A percentile compares a stretch with the other conserved stretches of the same genome.
phyloP scores from a whole-genome alignment of 2,329 filamentous ascomycete genomes.

The Ophiostoma australiae region DNA sequence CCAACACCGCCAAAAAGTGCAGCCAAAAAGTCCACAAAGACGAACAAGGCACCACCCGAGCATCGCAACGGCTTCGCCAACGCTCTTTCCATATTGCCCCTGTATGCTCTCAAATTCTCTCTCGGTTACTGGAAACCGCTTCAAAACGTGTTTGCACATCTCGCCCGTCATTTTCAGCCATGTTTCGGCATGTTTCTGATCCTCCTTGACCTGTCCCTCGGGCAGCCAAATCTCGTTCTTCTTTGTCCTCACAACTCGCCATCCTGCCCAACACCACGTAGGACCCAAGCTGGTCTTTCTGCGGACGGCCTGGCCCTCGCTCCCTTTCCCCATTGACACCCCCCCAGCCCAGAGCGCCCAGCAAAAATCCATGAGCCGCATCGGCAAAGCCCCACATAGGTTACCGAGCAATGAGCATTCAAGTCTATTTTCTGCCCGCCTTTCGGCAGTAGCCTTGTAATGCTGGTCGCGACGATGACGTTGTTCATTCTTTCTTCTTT shows the following conservation, averaged over 20 bases:
- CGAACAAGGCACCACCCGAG: not conserved
- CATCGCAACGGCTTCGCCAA: not conserved
- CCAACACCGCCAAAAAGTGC: not conserved
- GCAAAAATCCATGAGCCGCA: slow-evolving; percentile 25
- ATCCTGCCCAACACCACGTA: slow-evolving; percentile 2
- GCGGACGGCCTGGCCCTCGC: slow-evolving; percentile 15
- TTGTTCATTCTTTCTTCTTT: slow-evolving; percentile 7
- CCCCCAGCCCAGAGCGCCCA: slow-evolving; percentile 4
- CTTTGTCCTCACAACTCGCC: not conserved
- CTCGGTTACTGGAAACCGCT: not conserved
- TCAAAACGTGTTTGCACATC: not conserved
- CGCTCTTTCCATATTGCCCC: not conserved
- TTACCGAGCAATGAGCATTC: slow-evolving; percentile 16
- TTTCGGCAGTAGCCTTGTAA: slow-evolving; percentile 19
- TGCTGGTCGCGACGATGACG: slow-evolving; percentile 16
- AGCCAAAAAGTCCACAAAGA: not conserved
- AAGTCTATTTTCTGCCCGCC: slow-evolving; percentile 19
- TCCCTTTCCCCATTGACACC: slow-evolving; percentile 3
- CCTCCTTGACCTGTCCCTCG: not conserved
- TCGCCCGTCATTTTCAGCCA: not conserved
- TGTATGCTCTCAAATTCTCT: no score
- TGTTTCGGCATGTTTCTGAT: not conserved
- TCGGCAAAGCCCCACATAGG: slow-evolving; percentile 28
- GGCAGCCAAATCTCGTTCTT: not conserved
- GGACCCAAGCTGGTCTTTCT: slow-evolving; percentile 10